phyloP scores from a whole-genome alignment of 2,329 filamentous ascomycete species.

The Fusarium buharicum region DNA sequence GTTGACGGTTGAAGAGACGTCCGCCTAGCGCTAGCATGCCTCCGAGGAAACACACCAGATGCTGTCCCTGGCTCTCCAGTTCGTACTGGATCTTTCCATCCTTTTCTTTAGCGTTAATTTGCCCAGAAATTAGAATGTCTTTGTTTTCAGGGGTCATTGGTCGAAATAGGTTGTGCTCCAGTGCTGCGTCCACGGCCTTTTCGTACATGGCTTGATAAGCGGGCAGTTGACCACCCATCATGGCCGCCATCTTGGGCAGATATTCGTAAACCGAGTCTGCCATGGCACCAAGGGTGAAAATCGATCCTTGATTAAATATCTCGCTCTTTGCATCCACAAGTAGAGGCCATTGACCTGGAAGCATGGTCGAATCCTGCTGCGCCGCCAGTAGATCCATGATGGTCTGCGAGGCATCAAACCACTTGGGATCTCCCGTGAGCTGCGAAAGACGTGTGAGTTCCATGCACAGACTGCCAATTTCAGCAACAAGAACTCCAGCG shows the following conservation, averaged over 20 bases:
- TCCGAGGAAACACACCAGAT: slow-evolving; percentile 63
- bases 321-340: slow-evolving; percentile 39
- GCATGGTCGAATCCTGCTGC: slow-evolving; percentile 70
- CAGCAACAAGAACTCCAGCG: slow-evolving; percentile 56
- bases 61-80: slow-evolving; percentile 53
- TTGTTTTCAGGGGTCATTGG: slow-evolving; percentile 67
- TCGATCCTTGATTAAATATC: slow-evolving; percentile 38
- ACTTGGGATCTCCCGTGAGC: slow-evolving; percentile 76
- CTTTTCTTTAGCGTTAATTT: slow-evolving; percentile 42
- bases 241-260: slow-evolving; percentile 84
- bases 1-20: slow-evolving; percentile 54
- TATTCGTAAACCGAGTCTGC: slow-evolving; percentile 78
- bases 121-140: slow-evolving; percentile 65
- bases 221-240: slow-evolving; percentile 66
- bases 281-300: slow-evolving; percentile 62
- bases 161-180: slow-evolving; percentile 68
- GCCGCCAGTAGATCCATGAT: slow-evolving; percentile 74
- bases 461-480: slow-evolving; percentile 72
- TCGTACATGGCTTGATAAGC: slow-evolving; percentile 68
- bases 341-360: slow-evolving; percentile 79
- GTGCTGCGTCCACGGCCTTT: slow-evolving; percentile 64
- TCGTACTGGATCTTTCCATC: slow-evolving; percentile 48
- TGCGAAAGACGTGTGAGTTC: slow-evolving; percentile 80
- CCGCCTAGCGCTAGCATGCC: slow-evolving; percentile 62
- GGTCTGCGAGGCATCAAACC: slow-evolving; percentile 75